Evolutionary conservation across 305 asterid species (phyloP).

Genomic region (Caryopteris hybrid): DNA sequence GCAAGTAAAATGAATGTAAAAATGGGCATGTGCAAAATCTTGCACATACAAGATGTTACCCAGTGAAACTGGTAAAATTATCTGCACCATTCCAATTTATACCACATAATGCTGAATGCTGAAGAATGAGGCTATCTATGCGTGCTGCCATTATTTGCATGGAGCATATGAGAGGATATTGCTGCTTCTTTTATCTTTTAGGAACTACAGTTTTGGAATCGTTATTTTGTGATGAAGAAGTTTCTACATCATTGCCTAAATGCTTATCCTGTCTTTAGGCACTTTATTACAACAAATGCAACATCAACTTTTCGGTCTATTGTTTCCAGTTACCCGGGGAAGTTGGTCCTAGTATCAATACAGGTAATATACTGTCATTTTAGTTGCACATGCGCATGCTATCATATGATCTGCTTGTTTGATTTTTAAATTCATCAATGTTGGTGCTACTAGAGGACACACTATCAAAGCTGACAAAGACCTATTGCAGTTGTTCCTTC

Average conservation of each 20-base stretch:
- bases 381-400: slow-evolving; percentile 3
- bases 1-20: background rate
- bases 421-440: background rate
- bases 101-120: background rate
- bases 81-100: background rate
- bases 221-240: background rate
- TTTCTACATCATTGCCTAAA: background rate
- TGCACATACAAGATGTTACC: background rate
- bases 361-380: slow-evolving; percentile 45
- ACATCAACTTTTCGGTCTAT: slow-evolving; percentile 78
- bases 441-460: background rate
- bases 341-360: slow-evolving; percentile 68
- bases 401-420: background rate
- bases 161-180: too few relatives aligned
- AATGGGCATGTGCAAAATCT: background rate
- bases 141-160: background rate
- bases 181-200: background rate
- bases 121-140: background rate
- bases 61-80: background rate
- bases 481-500: background rate
- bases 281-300: slow-evolving; percentile 75
- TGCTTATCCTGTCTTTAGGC: slow-evolving; percentile 38
- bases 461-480: background rate
- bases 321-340: slow-evolving; percentile 79
- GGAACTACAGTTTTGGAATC: background rate